A percentile compares a stretch with the other conserved stretches of the same genome.
Conservation (phyloP, 768 basidiomycete genomes). For the Agaricus bisporus region DNA sequence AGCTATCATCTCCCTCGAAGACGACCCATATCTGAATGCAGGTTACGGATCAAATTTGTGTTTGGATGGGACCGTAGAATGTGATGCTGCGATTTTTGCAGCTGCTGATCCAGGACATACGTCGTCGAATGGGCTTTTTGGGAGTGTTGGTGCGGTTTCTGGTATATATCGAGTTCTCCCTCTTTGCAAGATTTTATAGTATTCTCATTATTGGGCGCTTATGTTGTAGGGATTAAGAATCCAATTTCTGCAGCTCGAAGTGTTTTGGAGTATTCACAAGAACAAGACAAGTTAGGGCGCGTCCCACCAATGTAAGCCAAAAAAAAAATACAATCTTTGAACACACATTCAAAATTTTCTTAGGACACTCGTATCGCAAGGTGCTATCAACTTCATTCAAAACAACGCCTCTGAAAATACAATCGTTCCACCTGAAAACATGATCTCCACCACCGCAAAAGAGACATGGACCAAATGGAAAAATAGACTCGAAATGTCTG, state of each 20-base stretch:
- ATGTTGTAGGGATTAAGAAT: conserved; percentile 54
- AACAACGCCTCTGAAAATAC: conserved; percentile 17
- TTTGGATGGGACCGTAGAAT: conserved; percentile 68
- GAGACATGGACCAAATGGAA: conserved; percentile 62
- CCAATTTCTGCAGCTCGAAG: conserved; percentile 58
- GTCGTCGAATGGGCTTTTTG: conserved; percentile 35
- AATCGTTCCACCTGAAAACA: conserved; percentile 32
- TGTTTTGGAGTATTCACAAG: conserved; percentile 47
- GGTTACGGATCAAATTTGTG: conserved; percentile 82
- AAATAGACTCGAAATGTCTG: conserved; percentile 26
- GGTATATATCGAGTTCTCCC: conserved; percentile 29
- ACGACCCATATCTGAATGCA: conserved; percentile 66
- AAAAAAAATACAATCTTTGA: background rate
- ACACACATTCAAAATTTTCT: too few species aligned
- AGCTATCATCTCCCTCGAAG: conserved; percentile 56
- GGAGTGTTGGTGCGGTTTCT: conserved; percentile 68
- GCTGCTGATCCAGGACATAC: conserved; percentile 4
- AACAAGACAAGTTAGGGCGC: conserved; percentile 49
- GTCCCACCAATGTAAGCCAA: conserved; percentile 67
- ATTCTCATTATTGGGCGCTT: background rate
- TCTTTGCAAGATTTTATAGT: too few species aligned
- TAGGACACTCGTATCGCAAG: conserved; percentile 57
- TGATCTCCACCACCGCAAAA: conserved; percentile 45
- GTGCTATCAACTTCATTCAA: conserved; percentile 53
- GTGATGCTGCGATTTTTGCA: conserved; percentile 75